A percentile compares a stretch with the other conserved stretches of the same genome.
phyloP scores from a whole-genome alignment of 2,329 filamentous ascomycete species.

The Sclerotinia glacialis region DNA sequence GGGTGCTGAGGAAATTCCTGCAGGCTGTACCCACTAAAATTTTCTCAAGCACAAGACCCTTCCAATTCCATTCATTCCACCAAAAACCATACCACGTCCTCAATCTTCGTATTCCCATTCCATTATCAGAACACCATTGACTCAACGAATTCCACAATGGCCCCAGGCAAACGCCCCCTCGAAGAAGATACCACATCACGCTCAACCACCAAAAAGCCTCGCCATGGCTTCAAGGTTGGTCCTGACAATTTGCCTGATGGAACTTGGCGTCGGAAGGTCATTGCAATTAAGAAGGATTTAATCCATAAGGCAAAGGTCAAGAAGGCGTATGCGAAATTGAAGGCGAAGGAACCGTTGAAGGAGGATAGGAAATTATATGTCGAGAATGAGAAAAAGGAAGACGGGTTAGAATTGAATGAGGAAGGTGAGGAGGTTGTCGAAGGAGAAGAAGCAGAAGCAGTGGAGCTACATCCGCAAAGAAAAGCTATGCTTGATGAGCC shows the following conservation, averaged over 20 bases:
- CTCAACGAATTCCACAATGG: conserved; percentile 47
- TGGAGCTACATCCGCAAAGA: conserved; percentile 58
- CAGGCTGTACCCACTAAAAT: conserved; percentile 20
- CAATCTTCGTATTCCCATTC: background rate
- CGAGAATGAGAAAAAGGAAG: background rate
- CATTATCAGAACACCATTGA: background rate
- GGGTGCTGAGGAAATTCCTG: background rate
- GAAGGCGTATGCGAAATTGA: conserved; percentile 87
- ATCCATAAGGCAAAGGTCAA: conserved; percentile 93
- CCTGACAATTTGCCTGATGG: conserved; percentile 90
- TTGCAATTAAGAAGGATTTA: conserved; percentile 83
- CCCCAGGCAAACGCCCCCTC: conserved; percentile 52
- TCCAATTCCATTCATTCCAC: conserved; percentile 1
- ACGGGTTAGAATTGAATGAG: background rate
- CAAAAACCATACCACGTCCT: background rate
- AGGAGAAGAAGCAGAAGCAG: conserved; percentile 33
- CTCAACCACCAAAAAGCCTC: conserved; percentile 50
- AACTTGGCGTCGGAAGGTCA: conserved; percentile 80
- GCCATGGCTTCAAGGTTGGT: conserved; percentile 79
- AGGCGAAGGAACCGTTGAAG: conserved; percentile 47
- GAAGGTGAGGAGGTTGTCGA: background rate
- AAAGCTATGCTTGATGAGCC: conserved; percentile 55
- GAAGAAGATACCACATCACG: conserved; percentile 45
- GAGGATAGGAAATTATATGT: conserved; percentile 12
- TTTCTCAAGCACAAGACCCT: conserved; percentile 21